These are phyloP conservation scores for Coemansia umbellata DNA, from an alignment of 192 early-diverging fungal genomes.

Conservation along the genomic window DNA sequence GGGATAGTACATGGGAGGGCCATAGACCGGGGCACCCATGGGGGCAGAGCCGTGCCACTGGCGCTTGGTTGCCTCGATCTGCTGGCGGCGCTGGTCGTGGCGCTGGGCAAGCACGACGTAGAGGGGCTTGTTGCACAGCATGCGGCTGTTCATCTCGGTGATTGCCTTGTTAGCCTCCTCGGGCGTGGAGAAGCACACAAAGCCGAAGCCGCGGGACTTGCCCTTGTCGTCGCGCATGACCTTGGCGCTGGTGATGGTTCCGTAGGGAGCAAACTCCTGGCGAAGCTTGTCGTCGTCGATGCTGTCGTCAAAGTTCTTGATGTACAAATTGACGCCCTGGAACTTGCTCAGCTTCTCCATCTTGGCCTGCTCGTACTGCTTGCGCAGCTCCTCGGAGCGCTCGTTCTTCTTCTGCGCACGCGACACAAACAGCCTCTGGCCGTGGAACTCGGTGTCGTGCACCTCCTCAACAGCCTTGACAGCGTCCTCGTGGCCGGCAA, in stretches of 20 bases:
- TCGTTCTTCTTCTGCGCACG: conserved; percentile 99
- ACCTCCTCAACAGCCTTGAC: conserved; percentile 83
- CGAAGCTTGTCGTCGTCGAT: conserved; percentile 96
- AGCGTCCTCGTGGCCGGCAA: conserved; percentile 84
- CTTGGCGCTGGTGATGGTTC: conserved; percentile 94
- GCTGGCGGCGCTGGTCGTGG: conserved; percentile 92
- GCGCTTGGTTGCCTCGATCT: conserved; percentile 93
- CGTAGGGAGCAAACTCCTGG: conserved; percentile 94
- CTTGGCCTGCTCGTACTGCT: conserved; percentile 92
- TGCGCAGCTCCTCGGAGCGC: conserved; percentile 93
- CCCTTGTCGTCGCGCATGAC: conserved; percentile 95
- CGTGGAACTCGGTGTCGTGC: conserved; percentile 88
- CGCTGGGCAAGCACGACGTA: conserved; percentile 98
- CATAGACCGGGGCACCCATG: conserved; percentile 53
- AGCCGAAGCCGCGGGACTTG: conserved; percentile 91
- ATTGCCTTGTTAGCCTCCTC: conserved; percentile 99
- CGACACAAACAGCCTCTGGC: conserved; percentile 89
- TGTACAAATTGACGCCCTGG: conserved; percentile 97
- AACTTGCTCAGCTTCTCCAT: conserved; percentile 97
- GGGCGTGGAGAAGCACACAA: conserved; percentile 98
- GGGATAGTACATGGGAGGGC: conserved; percentile 59
- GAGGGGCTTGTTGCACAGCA: conserved; percentile 92
- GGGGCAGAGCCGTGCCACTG: conserved; percentile 63
- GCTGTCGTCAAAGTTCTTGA: conserved; percentile 97
- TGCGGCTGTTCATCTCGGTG: conserved; percentile 97